phyloP scores from a whole-genome alignment of 2,329 filamentous ascomycete species.

The Akanthomyces muscarius region DNA sequence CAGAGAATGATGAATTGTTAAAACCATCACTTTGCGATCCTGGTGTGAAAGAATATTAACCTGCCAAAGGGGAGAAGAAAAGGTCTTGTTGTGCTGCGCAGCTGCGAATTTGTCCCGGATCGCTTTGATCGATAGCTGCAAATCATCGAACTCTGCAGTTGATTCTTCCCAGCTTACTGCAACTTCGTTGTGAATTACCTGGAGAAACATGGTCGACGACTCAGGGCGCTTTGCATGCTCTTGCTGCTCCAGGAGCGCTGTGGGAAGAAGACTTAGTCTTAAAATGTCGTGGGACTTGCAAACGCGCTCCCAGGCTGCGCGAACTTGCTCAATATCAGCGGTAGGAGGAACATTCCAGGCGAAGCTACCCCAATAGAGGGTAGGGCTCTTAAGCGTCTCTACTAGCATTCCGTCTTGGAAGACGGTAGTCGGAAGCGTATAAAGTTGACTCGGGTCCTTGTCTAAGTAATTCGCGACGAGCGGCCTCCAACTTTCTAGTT shows the following conservation, averaged over 20 bases:
- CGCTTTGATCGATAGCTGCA: background rate
- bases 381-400: background rate
- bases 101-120: background rate
- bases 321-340: background rate
- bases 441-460: background rate
- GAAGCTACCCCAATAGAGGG: conserved; percentile 1
- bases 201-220: conserved; percentile 1
- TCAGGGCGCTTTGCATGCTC: background rate
- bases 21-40: background rate
- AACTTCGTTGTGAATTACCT: background rate
- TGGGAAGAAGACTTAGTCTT: background rate
- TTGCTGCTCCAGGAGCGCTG: conserved; percentile 2
- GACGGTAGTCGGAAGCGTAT: background rate
- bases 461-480: background rate
- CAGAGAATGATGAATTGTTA: conserved; percentile 2
- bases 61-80: conserved; percentile 4
- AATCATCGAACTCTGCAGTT: background rate
- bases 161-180: background rate
- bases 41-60: conserved; percentile 1
- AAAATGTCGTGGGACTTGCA: conserved; percentile 6
- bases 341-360: background rate
- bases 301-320: background rate
- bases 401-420: conserved; percentile 2
- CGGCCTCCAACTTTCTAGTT: background rate
- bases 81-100: conserved; percentile 1